Conservation (phyloP, 371 early-diverging fungal species). For the Batkoa obscura region DNA sequence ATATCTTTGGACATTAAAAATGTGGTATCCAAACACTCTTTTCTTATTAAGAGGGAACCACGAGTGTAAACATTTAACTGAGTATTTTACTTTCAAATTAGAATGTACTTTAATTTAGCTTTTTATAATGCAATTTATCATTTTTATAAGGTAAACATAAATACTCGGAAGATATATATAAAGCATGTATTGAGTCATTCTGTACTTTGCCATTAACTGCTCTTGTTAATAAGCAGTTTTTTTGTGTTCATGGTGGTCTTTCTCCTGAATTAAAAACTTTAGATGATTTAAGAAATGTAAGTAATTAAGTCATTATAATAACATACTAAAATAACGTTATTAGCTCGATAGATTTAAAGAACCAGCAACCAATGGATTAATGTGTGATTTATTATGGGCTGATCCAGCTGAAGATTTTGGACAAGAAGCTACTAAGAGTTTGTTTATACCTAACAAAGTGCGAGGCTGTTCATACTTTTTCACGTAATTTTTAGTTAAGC, state of each 20-base stretch:
- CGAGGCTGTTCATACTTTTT: constrained; percentile 90
- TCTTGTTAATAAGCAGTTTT: constrained; percentile 89
- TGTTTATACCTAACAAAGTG: constrained; percentile 75
- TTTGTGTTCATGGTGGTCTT: constrained; percentile 97
- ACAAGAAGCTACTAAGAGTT: constrained; percentile 59
- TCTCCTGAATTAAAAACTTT: constrained; percentile 82
- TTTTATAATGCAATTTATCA: background rate
- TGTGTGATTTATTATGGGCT: constrained; percentile 97
- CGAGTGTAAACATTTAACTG: constrained; percentile 94
- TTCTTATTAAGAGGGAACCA: constrained; percentile 96
- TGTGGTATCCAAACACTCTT: constrained; percentile 80
- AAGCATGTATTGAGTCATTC: constrained; percentile 81
- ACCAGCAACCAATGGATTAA: constrained; percentile 81
- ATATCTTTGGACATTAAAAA: constrained; percentile 76
- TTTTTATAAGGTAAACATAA: constrained; percentile 59
- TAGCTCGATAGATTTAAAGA: constrained; percentile 88
- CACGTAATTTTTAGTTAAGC: constrained; percentile 23
- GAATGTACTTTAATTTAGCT: constrained; percentile 55
- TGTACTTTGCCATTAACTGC: constrained; percentile 89
- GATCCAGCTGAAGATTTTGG: constrained; percentile 95
- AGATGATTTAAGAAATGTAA: constrained; percentile 60
- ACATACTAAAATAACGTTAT: background rate
- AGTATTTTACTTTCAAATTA: constrained; percentile 92
- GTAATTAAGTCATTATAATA: constrained; percentile 8
- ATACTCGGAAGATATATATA: constrained; percentile 85